phyloP scores from a whole-genome alignment of 371 early-diverging fungal genomes.

The Funneliformis caledonium region DNA sequence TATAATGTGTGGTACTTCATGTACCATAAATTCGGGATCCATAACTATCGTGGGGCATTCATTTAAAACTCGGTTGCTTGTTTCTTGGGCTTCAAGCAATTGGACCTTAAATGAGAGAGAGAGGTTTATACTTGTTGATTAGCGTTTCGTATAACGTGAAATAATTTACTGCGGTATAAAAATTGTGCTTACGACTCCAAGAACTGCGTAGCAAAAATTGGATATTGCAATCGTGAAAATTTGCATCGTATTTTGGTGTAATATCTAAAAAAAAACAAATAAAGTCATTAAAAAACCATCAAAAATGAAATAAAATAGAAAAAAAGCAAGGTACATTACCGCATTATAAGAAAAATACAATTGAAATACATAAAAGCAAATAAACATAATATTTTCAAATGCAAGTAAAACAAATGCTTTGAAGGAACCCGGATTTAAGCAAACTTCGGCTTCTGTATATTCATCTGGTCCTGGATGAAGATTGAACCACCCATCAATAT shows the following conservation, averaged over 20 bases:
- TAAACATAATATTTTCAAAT: conserved; percentile 16
- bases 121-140: background rate
- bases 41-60: background rate
- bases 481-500: background rate
- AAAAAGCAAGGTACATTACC: conserved; percentile 2
- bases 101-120: background rate
- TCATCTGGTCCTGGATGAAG: background rate
- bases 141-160: background rate
- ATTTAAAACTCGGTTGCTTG: background rate
- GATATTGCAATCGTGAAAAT: conserved; percentile 5
- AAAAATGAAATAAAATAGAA: background rate
- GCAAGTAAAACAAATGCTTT: background rate
- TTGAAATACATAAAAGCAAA: conserved; percentile 14
- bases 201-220: conserved; percentile 15
- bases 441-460: background rate
- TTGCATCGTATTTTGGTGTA: conserved; percentile 32
- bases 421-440: background rate
- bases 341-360: conserved; percentile 4
- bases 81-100: background rate
- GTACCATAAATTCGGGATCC: background rate
- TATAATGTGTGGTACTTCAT: background rate
- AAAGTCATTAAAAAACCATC: background rate
- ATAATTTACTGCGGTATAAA: background rate
- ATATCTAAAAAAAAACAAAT: background rate
- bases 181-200: conserved; percentile 20